Evolutionary conservation across 192 early-diverging fungal species (phyloP), one percentile per base, ranked within the genome.

Genomic region (Coemansia sp.): DNA sequence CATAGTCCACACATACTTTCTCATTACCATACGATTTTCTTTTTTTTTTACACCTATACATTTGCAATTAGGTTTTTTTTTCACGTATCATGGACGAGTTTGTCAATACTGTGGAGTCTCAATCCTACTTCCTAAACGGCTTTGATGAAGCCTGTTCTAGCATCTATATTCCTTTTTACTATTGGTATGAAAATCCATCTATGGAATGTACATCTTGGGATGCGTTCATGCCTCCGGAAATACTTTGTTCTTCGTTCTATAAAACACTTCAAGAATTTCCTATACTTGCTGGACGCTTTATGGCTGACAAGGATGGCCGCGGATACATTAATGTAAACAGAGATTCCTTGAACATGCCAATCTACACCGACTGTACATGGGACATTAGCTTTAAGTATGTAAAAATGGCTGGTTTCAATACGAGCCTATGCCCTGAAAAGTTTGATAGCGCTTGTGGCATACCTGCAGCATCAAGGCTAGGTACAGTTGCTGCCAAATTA

Each of bases 281-380:
- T 0, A 69, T 32, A 32, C 32, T 32, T 32, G 32, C 32, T 32
- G 32, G 32, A 4, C 32, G 32, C 32, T 32, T 32, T 75, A 32
- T 37, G 19, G 11, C 43, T 8, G 63, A 37, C 6, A 5, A 32
- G 5, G 32, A 61, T 16, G 67, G 73, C 0, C 41, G 56, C 16
- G 39, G 16, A 5, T 10, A 61, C 4, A 13, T 74, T 15, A 41
- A 49, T n/a, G 58, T 69, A 5, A 48, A 75, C 41, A 12, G 15
- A 18, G 15, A 40, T 49, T 41, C 68, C 39, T 19, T 75, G 16
- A 75, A 69, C 57, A 59, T 76, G 63, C 73, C 73, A 43, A 52
- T 62, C 39, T 76, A 66, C 21, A 40, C 19, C 2, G 73, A 70
- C 57, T 62, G 67, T 5, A 16, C 40, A 11, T 62, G 64, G 46